Base-by-base conservation (phyloP, 192 early-diverging fungal genomes). In the Entomortierella lignicola region DNA sequence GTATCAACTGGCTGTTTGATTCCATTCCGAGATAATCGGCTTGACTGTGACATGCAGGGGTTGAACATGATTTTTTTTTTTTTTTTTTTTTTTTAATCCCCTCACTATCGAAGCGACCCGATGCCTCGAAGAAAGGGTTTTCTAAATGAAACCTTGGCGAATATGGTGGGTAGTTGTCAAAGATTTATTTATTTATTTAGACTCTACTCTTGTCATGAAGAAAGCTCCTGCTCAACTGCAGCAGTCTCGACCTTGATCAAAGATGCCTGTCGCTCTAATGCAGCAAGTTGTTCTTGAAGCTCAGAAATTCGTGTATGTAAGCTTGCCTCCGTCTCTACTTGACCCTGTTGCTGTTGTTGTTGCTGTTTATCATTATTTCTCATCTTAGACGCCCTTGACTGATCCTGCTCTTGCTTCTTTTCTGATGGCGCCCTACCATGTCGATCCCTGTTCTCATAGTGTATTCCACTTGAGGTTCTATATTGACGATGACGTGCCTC, bases 401-500 rank as follows among this genome's bases (percentile, higher is more conserved):
- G n/a, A n/a, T n/a, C n/a, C n/a, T n/a, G n/a, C n/a, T n/a, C 27
- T 52, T 31, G 34, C 17, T 56, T 26, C 25, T 56, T 31, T 10
- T 37, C 34, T 37, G 34, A 37, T 2, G n/a, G 37, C 52, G 26
- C 25, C 21, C 8, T 0, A 5, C 21, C 23, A 25, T 58, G 6
- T 37, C 20, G n/a, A 21, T 21, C 48, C 30, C 17, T 8, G 18
- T 42, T 58, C 20, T 41, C 48, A 18, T 29, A 26, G 13, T 30
- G 6, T n/a, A 29, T 31, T 1, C 55, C 71, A 23, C 20, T 73
- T 27, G 27, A 21, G 0, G 29, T 54, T 25, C 75, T 48, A 34
- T 64, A 65, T 41, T 66, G 75, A 15, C 20, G 75, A 56, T 79
- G 75, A 17, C 75, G 75, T 11, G 55, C 62, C 56, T 79, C 66